phyloP scores from a whole-genome alignment of 352 stramenopile genomes.

The Plasmopara muralis region DNA sequence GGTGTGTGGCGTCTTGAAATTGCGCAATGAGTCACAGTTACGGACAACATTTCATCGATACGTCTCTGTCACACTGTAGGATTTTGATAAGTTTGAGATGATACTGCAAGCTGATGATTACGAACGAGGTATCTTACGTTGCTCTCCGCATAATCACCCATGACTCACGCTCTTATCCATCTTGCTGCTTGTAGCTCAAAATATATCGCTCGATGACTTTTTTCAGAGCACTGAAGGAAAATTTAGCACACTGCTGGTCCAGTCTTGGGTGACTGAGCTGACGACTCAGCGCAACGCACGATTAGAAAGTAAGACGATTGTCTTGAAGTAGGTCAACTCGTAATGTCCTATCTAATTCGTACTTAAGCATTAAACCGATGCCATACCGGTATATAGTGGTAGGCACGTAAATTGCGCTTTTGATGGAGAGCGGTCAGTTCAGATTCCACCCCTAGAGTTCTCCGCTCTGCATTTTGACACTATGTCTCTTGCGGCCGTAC shows the following conservation, averaged over 20 bases:
- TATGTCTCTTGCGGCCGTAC: slow-evolving; percentile 70
- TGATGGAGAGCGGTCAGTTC: slow-evolving; percentile 21
- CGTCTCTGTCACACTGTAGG: slow-evolving; percentile 22
- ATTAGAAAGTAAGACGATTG: slow-evolving; percentile 10
- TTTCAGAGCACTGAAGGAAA: slow-evolving; percentile 79
- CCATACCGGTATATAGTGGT: slow-evolving; percentile 6
- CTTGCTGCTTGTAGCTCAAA: slow-evolving; percentile 32
- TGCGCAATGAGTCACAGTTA: no score
- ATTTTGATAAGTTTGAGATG: slow-evolving; percentile 96
- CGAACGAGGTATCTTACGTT: slow-evolving; percentile 55
- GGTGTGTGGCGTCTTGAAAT: slow-evolving; percentile 12
- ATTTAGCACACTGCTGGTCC: slow-evolving; percentile 73
- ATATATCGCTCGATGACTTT: slow-evolving; percentile 60
- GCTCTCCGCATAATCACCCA: neutral
- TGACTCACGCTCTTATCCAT: slow-evolving; percentile 1
- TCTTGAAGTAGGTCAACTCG: slow-evolving; percentile 7
- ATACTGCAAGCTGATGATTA: slow-evolving; percentile 92
- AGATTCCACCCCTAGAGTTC: slow-evolving; percentile 9
- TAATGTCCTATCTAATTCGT: neutral
- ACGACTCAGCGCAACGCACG: slow-evolving; percentile 42
- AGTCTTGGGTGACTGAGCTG: slow-evolving; percentile 69
- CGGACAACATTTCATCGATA: neutral
- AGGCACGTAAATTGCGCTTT: slow-evolving; percentile 10
- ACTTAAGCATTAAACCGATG: slow-evolving; percentile 1
- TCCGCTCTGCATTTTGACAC: neutral